These are phyloP conservation scores for Saccharomycopsis fodiens DNA, from an alignment of 805 yeast genomes.

Conservation along the genomic window DNA sequence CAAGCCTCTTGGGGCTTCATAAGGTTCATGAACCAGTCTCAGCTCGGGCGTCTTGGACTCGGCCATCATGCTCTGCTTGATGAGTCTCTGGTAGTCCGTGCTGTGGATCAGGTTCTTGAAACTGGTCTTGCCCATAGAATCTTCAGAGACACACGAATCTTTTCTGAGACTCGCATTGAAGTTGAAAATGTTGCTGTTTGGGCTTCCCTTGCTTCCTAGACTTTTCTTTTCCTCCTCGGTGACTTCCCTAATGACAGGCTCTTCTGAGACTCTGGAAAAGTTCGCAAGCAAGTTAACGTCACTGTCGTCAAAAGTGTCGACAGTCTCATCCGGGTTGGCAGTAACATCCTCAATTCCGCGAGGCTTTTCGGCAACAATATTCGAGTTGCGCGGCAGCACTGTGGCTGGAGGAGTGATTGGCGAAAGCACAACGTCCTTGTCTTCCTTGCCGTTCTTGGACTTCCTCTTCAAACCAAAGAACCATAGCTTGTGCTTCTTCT, in stretches of 20 bases:
- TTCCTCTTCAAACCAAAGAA: constrained; percentile 12
- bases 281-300: background rate
- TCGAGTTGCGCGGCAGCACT: too few species aligned
- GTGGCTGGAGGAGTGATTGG: too few species aligned
- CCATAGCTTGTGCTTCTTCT: constrained; percentile 13
- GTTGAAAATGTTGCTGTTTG: constrained; percentile 1
- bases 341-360: background rate
- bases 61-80: background rate
- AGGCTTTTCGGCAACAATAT: background rate
- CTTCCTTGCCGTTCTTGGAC: background rate
- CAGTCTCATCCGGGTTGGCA: background rate
- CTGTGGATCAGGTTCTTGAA: constrained; percentile 9
- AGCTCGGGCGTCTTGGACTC: background rate
- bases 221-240: background rate
- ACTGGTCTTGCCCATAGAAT: constrained; percentile 4
- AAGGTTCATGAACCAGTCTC: too few species aligned
- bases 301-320: background rate
- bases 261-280: background rate
- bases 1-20: too few species aligned
- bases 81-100: background rate
- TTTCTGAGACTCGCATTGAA: background rate
- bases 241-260: background rate
- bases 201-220: background rate
- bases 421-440: background rate
- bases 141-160: background rate